Base-by-base conservation (phyloP, 1,284 basidiomycete genomes). In the Mycosarcoma mackinlayi region DNA sequence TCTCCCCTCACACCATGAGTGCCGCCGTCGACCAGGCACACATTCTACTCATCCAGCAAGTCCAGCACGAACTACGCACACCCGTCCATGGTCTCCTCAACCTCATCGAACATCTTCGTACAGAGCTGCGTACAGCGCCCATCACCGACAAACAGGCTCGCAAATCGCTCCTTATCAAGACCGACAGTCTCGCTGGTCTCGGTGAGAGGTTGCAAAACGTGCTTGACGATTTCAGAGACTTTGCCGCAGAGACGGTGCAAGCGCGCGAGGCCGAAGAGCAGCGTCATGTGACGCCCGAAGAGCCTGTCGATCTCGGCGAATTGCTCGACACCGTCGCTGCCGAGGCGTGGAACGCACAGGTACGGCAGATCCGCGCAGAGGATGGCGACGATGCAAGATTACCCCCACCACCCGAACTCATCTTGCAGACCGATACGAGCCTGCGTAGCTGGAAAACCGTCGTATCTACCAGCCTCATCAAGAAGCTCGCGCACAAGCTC, bases 31-130 rank as follows among this genome's bases (percentile, higher is more conserved):
- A 75, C 31, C 55, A 57, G 28, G 69, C 73, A 6, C 73, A 73
- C 39, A 72, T 71, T 16, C 56, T 59, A 27, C 62, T 75, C 44
- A 69, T 75, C 1, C 74, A 76, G 28, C 61, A 66, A 16, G 72
- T 76, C 8, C 74, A 76, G 52, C 73, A 76, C 44, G 74, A 76
- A 27, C 63, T 76, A 1, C 54, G 72, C 28, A 76, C 74, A 8
- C 74, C 74, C 23, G 52, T 76, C 0, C 74, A 76, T 23, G 74
- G 74, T 18, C 47, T 70, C 1, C 64, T 72, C 14, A 61, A 55
- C 16, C 47, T 68, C 25, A 28, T 69, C 47, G 61, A 68, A 2
- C 51, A 56, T 24, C 40, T 72, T 1, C 52, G 58, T 9, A 5
- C 55, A 23, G 57, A 75, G 11, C n/a, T 72, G 21, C 49, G 48